These are phyloP conservation scores for Hymenoscyphus scutula DNA, from an alignment of 2,329 filamentous ascomycete species.

Conservation along the genomic window DNA sequence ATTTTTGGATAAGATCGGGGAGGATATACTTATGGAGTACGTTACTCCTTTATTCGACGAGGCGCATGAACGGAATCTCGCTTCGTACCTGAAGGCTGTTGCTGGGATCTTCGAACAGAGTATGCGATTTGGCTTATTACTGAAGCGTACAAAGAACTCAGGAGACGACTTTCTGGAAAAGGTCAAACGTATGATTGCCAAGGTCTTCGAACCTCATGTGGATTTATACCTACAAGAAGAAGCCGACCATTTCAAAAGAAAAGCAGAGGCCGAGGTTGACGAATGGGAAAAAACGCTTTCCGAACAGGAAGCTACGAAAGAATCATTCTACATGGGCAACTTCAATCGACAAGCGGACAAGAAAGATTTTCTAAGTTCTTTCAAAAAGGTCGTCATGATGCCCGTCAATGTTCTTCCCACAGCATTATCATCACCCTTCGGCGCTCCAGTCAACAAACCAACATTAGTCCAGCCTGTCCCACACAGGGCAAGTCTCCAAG, in stretches of 20 bases:
- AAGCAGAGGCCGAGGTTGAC: slow-evolving; percentile 73
- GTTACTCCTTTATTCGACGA: slow-evolving; percentile 83
- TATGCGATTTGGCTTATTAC: slow-evolving; percentile 69
- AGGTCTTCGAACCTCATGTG: slow-evolving; percentile 87
- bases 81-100: slow-evolving; percentile 79
- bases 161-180: slow-evolving; percentile 60
- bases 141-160: slow-evolving; percentile 65
- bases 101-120: slow-evolving; percentile 87
- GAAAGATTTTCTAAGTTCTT: slow-evolving; percentile 91
- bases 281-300: slow-evolving; percentile 90
- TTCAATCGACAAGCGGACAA: slow-evolving; percentile 94
- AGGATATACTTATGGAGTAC: slow-evolving; percentile 83
- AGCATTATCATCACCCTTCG: slow-evolving; percentile 49
- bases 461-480: slow-evolving; percentile 26
- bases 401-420: slow-evolving; percentile 86
- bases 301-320: slow-evolving; percentile 84
- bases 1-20: slow-evolving; percentile 77
- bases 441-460: slow-evolving; percentile 39
- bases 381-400: slow-evolving; percentile 99
- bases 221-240: slow-evolving; percentile 92
- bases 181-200: slow-evolving; percentile 64
- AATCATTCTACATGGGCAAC: slow-evolving; percentile 95
- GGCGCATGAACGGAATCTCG: slow-evolving; percentile 70
- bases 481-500: slow-evolving; percentile 33
- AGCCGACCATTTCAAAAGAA: slow-evolving; percentile 76